A percentile compares a stretch with the other conserved stretches of the same genome.
phyloP scores from a whole-genome alignment of 148 eudicot species.

The Silene uniflora region DNA sequence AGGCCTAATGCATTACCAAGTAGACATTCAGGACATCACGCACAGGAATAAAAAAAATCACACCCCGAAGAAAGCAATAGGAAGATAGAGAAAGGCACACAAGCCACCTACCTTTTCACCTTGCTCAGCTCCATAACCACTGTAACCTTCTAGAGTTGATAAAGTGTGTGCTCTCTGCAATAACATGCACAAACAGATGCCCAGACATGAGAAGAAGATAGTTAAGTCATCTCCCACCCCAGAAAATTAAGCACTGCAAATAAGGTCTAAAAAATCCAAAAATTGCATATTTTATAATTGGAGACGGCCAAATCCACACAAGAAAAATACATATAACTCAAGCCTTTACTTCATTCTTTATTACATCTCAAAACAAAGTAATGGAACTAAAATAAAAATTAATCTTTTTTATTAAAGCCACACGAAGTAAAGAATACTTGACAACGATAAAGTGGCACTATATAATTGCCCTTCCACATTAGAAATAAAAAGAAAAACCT shows the following conservation, averaged over 20 bases:
- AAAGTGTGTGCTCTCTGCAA: conserved; percentile 61
- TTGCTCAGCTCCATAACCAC: conserved; percentile 97
- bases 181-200: not conserved
- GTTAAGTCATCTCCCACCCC: not conserved
- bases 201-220: not conserved
- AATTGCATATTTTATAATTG: not conserved
- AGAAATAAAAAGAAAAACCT: not conserved
- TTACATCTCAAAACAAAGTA: not conserved
- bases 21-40: not conserved
- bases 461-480: not conserved
- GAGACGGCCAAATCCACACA: not conserved
- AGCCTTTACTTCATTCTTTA: not conserved
- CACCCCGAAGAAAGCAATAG: not conserved
- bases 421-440: not conserved
- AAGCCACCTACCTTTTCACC: conserved; percentile 65
- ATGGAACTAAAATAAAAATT: not conserved
- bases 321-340: not conserved
- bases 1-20: not conserved
- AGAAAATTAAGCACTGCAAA: not conserved
- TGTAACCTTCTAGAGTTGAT: conserved; percentile 74
- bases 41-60: not conserved
- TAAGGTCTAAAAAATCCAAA: too few relatives aligned
- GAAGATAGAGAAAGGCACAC: not conserved
- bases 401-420: not conserved
- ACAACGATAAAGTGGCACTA: not conserved